Base-by-base conservation (phyloP, 164 flowering plant genomes). In the Umbilicus rupestris region DNA sequence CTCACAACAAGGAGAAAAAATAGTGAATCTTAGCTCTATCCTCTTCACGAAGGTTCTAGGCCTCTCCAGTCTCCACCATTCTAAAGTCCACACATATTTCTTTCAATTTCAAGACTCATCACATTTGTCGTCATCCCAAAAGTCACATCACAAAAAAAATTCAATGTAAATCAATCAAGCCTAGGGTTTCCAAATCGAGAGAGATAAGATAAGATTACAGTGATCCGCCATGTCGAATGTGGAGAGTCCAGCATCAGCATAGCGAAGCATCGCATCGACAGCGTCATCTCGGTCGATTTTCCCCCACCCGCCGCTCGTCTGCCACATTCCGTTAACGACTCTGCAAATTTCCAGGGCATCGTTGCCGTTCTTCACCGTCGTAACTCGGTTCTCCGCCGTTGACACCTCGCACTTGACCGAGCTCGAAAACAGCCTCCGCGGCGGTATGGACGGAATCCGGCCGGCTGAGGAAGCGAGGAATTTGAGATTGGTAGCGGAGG, bases 281-380 rank as follows among this genome's bases (percentile, higher is more conserved):
- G 87, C 95, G 73, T 60, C 69, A 59, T 82, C 83, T 22, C 71
- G 63, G 24, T 85, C 89, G 62, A 84, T 85, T 41, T 66, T 79
- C 1, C 92, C 92, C 92, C 88, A 87, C 3, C 89, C 89, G 19
- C 95, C 90, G 68, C 86, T 84, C 29, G 89, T 84, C 76, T 88
- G 92, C 89, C 89, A 88, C 92, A 88, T 83, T 63, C 92, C 89
- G 73, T 88, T 90, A 39, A 90, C 72, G n/a, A 88, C 80, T 72
- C 86, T 62, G 73, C 88, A 83, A 11, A 88, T 85, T 30, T 84
- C 82, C 52, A 85, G 63, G 7, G 84, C 78, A 74, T 87, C 89
- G 5, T 78, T 78, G 10, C 90, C 87, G 49, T 77, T 83, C 78
- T 80, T 86, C 66, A 86, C 16, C 37, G 50, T 66, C 22, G 45